These are phyloP conservation scores for Jimgerdemannia lactiflua DNA, from an alignment of 192 early-diverging fungal species.

Conservation along the genomic window DNA sequence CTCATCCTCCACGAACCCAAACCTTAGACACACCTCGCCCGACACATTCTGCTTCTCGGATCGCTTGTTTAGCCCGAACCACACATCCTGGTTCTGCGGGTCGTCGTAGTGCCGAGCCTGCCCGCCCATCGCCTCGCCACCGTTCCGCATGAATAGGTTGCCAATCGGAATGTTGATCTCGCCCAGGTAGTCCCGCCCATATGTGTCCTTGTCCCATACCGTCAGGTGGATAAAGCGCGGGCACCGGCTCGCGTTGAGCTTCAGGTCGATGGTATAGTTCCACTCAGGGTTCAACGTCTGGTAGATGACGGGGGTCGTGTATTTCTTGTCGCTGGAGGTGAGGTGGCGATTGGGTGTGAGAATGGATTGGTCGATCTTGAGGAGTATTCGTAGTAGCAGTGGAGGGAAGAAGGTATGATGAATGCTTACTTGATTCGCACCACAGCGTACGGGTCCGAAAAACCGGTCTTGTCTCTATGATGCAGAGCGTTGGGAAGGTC, in stretches of 20 bases:
- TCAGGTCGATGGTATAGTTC: constrained; percentile 58
- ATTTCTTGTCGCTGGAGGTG: constrained; percentile 35
- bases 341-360: too few species aligned
- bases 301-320: constrained; percentile 53
- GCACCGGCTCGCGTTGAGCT: constrained; percentile 31
- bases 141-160: constrained; percentile 17
- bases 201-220: constrained; percentile 71
- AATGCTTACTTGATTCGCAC: too few species aligned
- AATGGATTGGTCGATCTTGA: too few species aligned
- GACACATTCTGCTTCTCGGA: constrained; percentile 26
- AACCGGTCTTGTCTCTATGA: too few species aligned
- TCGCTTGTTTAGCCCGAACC: constrained; percentile 20
- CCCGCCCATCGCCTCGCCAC: constrained; percentile 9
- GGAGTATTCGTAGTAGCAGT: too few species aligned
- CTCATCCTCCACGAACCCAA: constrained; percentile 18
- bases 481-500: too few species aligned
- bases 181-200: constrained; percentile 64
- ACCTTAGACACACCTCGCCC: constrained; percentile 23
- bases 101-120: constrained; percentile 14
- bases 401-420: too few species aligned
- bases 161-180: constrained; percentile 51
- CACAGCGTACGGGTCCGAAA: too few species aligned
- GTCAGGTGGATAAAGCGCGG: constrained; percentile 39
- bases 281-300: constrained; percentile 69
- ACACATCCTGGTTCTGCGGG: constrained; percentile 7